Base-by-base conservation (phyloP, 169 alveolate species). In the Plasmodium vivax region DNA sequence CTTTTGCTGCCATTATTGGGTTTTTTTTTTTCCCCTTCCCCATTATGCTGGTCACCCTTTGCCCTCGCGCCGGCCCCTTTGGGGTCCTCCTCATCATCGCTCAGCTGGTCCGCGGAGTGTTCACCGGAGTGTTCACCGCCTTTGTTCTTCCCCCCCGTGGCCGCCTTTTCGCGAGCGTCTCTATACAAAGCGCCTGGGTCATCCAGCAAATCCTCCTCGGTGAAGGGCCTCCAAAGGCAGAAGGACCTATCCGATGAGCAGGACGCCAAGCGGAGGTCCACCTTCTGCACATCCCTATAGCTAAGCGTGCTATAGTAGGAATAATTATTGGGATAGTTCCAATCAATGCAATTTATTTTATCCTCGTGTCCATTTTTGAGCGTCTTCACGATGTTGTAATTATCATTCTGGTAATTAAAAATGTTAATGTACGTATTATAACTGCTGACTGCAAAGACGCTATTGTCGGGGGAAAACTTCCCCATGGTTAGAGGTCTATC, bases 401-500 rank as follows among this genome's bases (percentile, higher is more conserved):
- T 92, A 62, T 93, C 90, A 80, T 94, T 90, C 45, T 54, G 41
- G 45, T 73, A 95, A 56, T 95, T 95, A 84, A 95, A 95, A 68
- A 93, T 88, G 32, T 93, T 92, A 30, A 93, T 95, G 30, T 93
- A 79, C 38, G 95, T 83, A 68, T 91, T 74, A 71, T 77, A 92
- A 54, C 96, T 79, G 92, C 92, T 94, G 34, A 96, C 92, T 58
- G 95, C 94, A 92, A 95, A 93, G 19, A 92, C 81, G 77, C 95
- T 93, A 85, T 93, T 90, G 68, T 96, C 96, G 8, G 98, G 98
- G 1, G 98, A 94, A 84, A 96, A 96, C 58, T 94, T 96, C 5
- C 97, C 97, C 93, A 93, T 85, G 27, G 98, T 96, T 36, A 96
- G 93, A 12, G 98, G 97, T 94, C 98, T 84, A n/a, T 94, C 96